Base-by-base conservation (phyloP, 1,284 basidiomycete species). In the Nidula niveotomentosa region DNA sequence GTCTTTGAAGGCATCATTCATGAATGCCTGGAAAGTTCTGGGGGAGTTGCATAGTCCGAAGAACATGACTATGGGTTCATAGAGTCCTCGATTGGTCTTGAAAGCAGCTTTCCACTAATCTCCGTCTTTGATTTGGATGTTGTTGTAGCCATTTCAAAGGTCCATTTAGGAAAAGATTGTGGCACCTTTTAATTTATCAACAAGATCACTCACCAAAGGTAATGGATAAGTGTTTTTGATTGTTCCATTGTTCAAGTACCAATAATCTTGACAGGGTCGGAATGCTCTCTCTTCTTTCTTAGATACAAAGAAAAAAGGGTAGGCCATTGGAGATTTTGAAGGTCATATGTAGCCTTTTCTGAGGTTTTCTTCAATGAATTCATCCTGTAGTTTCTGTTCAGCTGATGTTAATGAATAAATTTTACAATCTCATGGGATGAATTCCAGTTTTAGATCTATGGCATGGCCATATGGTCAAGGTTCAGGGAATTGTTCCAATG, bases 21-120 rank as follows among this genome's bases (percentile, higher is more conserved):
- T 23, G 23, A 23, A 23, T 23, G 13, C 23, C 50, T 60, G 58
- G 47, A 60, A 60, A 4, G 56, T 58, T 23, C 54, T 52, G 0
- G 54, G 56, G 4, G 54, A 56, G 44, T 60, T 60, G 18, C 43
- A 49, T 3, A 60, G 8, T 7, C 58, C 54, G 34, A 60, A 60
- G 52, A 58, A 60, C 58, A 60, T 60, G 1, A 58, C 58, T 2
- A 36, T 46, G 0, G 54, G 56, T n/a, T n/a, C n/a, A n/a, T n/a
- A n/a, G n/a, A n/a, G n/a, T n/a, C n/a, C n/a, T n/a, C n/a, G n/a
- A n/a, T n/a, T n/a, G n/a, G n/a, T n/a, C n/a, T n/a, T n/a, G n/a
- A n/a, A n/a, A n/a, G 56, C 56, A 15, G 56, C 54, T 47, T 59
- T 59, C 53, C 53, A 55, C 46, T 52, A 23, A 3, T 23, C 23